Evolutionary conservation across 352 stramenopile genomes (phyloP).

Genomic region (Phytophthora citricola): DNA sequence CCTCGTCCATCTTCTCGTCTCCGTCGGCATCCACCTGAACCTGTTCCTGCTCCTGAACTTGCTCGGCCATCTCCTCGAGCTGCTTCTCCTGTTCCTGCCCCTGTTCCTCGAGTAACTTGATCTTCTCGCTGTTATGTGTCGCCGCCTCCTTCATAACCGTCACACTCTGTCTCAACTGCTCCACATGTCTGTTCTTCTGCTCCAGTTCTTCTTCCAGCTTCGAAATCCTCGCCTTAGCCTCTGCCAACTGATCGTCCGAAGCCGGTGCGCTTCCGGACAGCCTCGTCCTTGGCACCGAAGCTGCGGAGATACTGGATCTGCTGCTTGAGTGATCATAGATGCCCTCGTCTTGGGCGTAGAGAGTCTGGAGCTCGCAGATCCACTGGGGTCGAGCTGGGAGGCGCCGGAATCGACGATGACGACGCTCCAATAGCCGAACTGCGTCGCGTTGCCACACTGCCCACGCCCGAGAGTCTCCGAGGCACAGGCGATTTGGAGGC

Average conservation of each 20-base stretch:
- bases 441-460: conserved; percentile 11
- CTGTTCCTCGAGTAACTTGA: conserved; percentile 38
- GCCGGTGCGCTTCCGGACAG: conserved; percentile 35
- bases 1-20: conserved; percentile 38
- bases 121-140: conserved; percentile 32
- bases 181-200: conserved; percentile 68
- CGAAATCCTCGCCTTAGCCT: conserved; percentile 55
- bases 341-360: conserved; percentile 21
- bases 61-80: conserved; percentile 14
- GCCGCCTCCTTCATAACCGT: conserved; percentile 54
- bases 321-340: conserved; percentile 29
- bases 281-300: conserved; percentile 13
- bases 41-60: conserved; percentile 4
- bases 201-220: conserved; percentile 78
- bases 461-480: conserved; percentile 42
- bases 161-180: conserved; percentile 74
- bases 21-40: conserved; percentile 24
- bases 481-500: conserved; percentile 44
- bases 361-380: conserved; percentile 19
- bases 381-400: conserved; percentile 1
- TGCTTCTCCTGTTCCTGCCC: conserved; percentile 25
- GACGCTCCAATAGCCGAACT: conserved; percentile 7
- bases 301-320: conserved; percentile 10
- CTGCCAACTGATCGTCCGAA: conserved; percentile 54
- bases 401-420: conserved; percentile 16